These are phyloP conservation scores for Phytopythium ostracodes DNA, from an alignment of 352 stramenopile species.

Conservation along the genomic window DNA sequence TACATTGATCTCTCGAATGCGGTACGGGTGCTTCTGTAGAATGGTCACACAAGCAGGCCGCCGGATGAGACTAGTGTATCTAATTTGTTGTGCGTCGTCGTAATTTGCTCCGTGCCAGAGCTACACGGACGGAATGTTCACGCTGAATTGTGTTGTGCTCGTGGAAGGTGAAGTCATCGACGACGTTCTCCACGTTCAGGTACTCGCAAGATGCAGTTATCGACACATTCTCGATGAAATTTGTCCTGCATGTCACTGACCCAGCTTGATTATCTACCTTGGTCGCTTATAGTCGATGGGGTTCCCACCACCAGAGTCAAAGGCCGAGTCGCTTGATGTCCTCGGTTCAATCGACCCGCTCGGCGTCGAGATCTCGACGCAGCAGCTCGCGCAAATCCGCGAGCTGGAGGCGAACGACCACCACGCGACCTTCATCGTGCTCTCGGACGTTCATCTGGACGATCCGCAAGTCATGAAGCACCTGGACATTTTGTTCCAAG, in stretches of 20 bases:
- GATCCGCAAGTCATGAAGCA: constrained; percentile 88
- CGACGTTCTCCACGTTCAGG: constrained; percentile 87
- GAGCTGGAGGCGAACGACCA: constrained; percentile 76
- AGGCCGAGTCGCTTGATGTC: constrained; percentile 67
- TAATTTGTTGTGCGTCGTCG: no score
- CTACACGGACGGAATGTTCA: constrained; percentile 88
- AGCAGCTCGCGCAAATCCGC: constrained; percentile 79
- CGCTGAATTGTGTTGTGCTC: constrained; percentile 90
- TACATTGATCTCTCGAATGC: constrained; percentile 69
- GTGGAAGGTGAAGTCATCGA: constrained; percentile 93
- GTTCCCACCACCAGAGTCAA: constrained; percentile 86
- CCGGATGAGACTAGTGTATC: no score
- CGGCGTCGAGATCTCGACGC: constrained; percentile 70
- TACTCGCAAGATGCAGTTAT: constrained; percentile 16
- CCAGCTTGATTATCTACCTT: background rate
- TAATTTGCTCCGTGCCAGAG: no score
- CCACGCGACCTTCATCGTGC: constrained; percentile 89
- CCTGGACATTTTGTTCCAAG: constrained; percentile 88
- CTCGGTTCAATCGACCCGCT: constrained; percentile 78
- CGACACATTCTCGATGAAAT: background rate
- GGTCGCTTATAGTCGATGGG: constrained; percentile 69
- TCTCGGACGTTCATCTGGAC: constrained; percentile 94
- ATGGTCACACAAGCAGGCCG: no score
- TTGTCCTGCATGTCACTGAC: background rate
- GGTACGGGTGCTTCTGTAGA: constrained; percentile 24